Evolutionary conservation across 176 grass and related monocot species (phyloP), one percentile per base, ranked within the genome.

Genomic region (Oryza longistaminata): DNA sequence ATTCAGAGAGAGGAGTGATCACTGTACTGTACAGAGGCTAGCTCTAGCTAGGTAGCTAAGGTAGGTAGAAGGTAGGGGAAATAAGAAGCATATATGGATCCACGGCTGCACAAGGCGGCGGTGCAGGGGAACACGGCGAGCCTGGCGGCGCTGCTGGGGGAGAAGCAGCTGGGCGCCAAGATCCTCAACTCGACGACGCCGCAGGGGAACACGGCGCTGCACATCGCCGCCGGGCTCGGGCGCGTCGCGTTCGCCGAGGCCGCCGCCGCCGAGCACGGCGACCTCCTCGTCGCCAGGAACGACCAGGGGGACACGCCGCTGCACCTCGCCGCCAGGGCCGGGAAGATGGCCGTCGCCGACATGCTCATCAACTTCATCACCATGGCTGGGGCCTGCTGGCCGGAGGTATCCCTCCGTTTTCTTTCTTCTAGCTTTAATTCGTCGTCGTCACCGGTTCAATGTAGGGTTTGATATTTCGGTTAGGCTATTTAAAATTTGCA

Each of bases 261-360:
- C n/a, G 58, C 58, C 2, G 21, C 22, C 58, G 58, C 0, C 0
- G 8, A 2, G 58, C 2, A 24, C 58, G 9, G 3, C 7, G 58
- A 24, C 58, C 7, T 24, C 21, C 58, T 62, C 58, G n/a, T 24
- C 58, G 58, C n/a, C 58, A 60, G n/a, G 19, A 60, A 60, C 55
- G 7, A n/a, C 4, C 85, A 93, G 34, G 87, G 78, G 9, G 89
- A 97, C 72, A 97, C 94, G 65, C 79, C 94, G 48, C 75, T 97
- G 75, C 94, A 97, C 45, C 34, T 93, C 7, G 94, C 91, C 15
- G 87, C 82, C 17, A 83, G 75, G 69, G 26, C 40, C 6, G 94
- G 94, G 9, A 82, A 67, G 73, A 4, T 29, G 9, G 68, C 88
- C 14, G 78, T 90, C 65, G 85, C 40, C 0, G 27, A 55, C 6